Conservation (phyloP, 129 eudicot species). For the Artemisia tridentata region DNA sequence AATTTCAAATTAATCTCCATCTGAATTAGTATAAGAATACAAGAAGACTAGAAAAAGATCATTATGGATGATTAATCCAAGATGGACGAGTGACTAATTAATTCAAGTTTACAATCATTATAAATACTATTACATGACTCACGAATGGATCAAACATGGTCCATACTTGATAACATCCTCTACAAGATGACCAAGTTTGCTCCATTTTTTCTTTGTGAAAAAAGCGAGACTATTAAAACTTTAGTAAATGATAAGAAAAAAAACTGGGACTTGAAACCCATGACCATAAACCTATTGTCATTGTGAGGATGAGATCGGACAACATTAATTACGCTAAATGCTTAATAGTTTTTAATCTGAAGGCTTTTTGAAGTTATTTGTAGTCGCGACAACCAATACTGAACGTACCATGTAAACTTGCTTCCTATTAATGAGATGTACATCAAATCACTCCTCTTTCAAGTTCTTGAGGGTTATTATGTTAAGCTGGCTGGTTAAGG, state of each 20-base stretch:
- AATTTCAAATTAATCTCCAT: background rate
- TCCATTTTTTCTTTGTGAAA: slow-evolving; percentile 42
- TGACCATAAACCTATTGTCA: background rate
- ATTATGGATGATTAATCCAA: background rate
- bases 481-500: slow-evolving; percentile 22
- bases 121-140: slow-evolving; percentile 14
- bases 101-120: slow-evolving; percentile 16
- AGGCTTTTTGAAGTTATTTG: no score
- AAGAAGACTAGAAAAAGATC: background rate
- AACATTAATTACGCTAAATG: background rate
- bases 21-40: background rate
- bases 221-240: slow-evolving; percentile 19
- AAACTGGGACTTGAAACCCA: background rate
- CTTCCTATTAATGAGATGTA: background rate
- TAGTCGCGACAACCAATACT: background rate
- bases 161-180: slow-evolving; percentile 35
- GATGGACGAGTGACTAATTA: background rate
- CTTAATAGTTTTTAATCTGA: no score
- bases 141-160: slow-evolving; percentile 77
- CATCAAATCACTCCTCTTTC: slow-evolving; percentile 12
- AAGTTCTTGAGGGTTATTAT: slow-evolving; percentile 11
- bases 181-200: slow-evolving; percentile 69
- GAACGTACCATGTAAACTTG: background rate
- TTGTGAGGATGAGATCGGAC: slow-evolving; percentile 2
- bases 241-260: background rate